Percentiles rank a stretch among this genome's conserved stretches.
Evolutionary conservation across 805 yeast genomes (phyloP).

Genomic region (Zygoascus flipseniorum): DNA sequence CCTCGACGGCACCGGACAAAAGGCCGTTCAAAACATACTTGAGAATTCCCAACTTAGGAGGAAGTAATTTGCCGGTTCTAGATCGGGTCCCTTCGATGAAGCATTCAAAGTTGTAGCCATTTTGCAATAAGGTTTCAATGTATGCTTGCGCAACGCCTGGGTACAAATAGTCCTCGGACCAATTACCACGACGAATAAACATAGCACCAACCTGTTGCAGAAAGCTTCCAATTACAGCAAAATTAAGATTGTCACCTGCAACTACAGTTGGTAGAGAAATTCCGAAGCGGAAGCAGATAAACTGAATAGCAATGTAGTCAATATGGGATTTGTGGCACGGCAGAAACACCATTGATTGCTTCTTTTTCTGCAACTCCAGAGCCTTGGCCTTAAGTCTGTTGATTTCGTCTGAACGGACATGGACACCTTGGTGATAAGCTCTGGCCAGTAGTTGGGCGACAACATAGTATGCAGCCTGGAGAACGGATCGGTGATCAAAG

Average conservation of each 20-base stretch:
- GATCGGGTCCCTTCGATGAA: slow-evolving; percentile 62
- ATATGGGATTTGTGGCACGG: slow-evolving; percentile 59
- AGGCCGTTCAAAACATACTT: slow-evolving; percentile 43
- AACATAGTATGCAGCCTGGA: slow-evolving; percentile 28
- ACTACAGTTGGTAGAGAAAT: slow-evolving; percentile 48
- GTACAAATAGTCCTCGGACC: slow-evolving; percentile 33
- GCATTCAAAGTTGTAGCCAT: slow-evolving; percentile 47
- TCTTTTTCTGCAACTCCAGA: slow-evolving; percentile 25
- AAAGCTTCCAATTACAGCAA: slow-evolving; percentile 44
- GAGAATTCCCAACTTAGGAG: slow-evolving; percentile 55
- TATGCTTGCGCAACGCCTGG: slow-evolving; percentile 34
- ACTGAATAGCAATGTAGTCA: slow-evolving; percentile 51
- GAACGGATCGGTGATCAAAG: slow-evolving; percentile 24
- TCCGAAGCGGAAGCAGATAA: slow-evolving; percentile 45
- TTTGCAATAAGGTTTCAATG: slow-evolving; percentile 39
- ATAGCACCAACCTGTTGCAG: slow-evolving; percentile 48
- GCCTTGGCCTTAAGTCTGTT: slow-evolving; percentile 28
- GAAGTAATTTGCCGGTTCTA: slow-evolving; percentile 52
- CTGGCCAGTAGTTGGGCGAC: slow-evolving; percentile 32
- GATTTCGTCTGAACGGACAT: slow-evolving; percentile 29
- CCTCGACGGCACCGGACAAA: slow-evolving; percentile 34
- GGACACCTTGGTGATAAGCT: slow-evolving; percentile 36
- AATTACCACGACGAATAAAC: slow-evolving; percentile 45
- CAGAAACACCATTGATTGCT: slow-evolving; percentile 35
- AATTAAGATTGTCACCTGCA: slow-evolving; percentile 60